phyloP scores from a whole-genome alignment of 768 basidiomycete genomes.

The Termitomyces sp. region DNA sequence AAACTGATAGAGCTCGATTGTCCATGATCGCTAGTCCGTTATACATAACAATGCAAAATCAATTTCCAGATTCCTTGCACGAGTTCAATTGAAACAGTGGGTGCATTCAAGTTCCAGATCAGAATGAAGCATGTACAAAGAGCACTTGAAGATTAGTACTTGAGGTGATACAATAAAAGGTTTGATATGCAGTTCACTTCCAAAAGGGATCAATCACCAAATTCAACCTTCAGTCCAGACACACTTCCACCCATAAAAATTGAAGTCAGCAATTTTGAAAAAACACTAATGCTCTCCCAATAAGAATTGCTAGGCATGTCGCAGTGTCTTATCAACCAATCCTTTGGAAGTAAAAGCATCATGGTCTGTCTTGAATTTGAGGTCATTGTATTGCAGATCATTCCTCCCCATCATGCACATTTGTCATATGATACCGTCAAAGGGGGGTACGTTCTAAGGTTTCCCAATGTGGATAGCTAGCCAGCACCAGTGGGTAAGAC shows the following conservation, averaged over 20 bases:
- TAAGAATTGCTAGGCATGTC: background rate
- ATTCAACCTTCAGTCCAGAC: background rate
- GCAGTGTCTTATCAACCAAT: background rate
- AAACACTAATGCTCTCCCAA: background rate
- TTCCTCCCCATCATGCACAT: too few species aligned
- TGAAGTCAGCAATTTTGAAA: background rate
- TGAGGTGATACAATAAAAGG: too few species aligned
- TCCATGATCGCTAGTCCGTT: background rate
- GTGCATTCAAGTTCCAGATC: background rate
- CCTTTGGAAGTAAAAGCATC: background rate
- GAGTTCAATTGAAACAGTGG: background rate
- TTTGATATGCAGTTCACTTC: too few species aligned
- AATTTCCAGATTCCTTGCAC: background rate
- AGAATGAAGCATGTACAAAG: too few species aligned
- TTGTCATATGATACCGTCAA: background rate
- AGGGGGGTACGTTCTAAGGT: background rate
- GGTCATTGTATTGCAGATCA: background rate
- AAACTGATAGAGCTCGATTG: background rate
- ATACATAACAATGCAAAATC: background rate
- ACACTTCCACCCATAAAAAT: background rate
- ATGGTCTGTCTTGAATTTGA: background rate
- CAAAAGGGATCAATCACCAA: background rate
- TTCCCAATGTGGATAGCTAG: background rate
- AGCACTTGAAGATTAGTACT: too few species aligned
- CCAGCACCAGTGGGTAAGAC: background rate